Percentiles rank a stretch among this genome's conserved stretches.
Evolutionary conservation across 2,329 filamentous ascomycete species (phyloP).

Genomic region (Claviceps maximensis): DNA sequence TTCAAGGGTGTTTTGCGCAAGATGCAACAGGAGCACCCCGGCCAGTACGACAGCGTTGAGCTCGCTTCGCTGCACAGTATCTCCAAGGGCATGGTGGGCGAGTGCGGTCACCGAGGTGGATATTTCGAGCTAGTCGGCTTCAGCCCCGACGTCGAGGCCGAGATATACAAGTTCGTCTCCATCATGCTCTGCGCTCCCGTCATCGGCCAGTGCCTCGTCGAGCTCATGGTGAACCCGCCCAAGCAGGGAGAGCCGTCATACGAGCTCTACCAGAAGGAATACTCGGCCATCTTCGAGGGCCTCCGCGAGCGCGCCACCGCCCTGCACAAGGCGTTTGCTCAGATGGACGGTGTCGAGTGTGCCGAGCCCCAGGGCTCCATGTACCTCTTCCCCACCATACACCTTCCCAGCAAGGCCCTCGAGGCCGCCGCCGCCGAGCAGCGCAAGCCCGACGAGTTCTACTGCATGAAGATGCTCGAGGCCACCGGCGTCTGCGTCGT

Average conservation of each 20-base stretch:
- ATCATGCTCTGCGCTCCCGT: constrained; percentile 96
- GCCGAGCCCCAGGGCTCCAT: constrained; percentile 85
- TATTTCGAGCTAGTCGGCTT: constrained; percentile 96
- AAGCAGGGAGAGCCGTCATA: constrained; percentile 70
- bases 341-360: constrained; percentile 95
- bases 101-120: constrained; percentile 93
- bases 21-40: constrained; percentile 61
- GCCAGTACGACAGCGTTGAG: constrained; percentile 73
- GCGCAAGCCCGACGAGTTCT: constrained; percentile 79
- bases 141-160: constrained; percentile 67
- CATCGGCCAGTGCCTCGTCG: constrained; percentile 88
- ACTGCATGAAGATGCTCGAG: constrained; percentile 81
- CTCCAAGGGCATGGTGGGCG: constrained; percentile 97
- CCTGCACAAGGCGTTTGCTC: constrained; percentile 75
- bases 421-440: constrained; percentile 63
- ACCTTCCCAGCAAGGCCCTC: constrained; percentile 59
- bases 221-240: constrained; percentile 96
- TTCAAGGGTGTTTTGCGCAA: constrained; percentile 84
- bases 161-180: constrained; percentile 98
- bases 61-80: constrained; percentile 85
- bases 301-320: constrained; percentile 70
- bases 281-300: constrained; percentile 66
- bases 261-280: constrained; percentile 74
- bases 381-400: constrained; percentile 97
- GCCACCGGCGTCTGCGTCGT: constrained; percentile 92